These are phyloP conservation scores for Hura crepitans DNA, from an alignment of 441 rosid species.

Conservation along the genomic window DNA sequence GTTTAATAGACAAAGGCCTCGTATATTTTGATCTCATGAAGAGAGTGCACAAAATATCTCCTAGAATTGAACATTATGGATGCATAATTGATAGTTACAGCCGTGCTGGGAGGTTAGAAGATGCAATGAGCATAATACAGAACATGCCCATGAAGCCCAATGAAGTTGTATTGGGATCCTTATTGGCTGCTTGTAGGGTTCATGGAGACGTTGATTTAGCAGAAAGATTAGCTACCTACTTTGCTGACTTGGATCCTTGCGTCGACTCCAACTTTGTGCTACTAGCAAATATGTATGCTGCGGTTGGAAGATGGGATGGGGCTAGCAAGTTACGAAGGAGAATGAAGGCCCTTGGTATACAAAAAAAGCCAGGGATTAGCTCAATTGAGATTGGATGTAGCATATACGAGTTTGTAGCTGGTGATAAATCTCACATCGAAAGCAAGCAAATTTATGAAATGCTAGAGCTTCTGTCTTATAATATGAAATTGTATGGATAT, in stretches of 20 bases:
- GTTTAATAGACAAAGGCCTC: constrained; percentile 59
- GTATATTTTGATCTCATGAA: constrained; percentile 49
- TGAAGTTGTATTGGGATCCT: constrained; percentile 62
- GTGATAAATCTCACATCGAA: constrained; percentile 52
- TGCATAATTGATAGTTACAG: constrained; percentile 81
- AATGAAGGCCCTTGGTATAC: constrained; percentile 69
- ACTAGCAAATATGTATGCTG: constrained; percentile 65
- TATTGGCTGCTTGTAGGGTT: constrained; percentile 61
- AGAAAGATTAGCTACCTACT: constrained; percentile 46
- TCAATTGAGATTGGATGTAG: constrained; percentile 54
- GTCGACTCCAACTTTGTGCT: constrained; percentile 64
- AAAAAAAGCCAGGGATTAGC: constrained; percentile 66
- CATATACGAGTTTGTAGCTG: constrained; percentile 59
- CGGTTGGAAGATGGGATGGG: constrained; percentile 67
- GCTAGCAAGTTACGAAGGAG: constrained; percentile 56
- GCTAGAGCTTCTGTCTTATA: constrained; percentile 48
- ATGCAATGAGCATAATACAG: constrained; percentile 46
- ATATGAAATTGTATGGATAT: constrained; percentile 36
- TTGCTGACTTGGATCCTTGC: constrained; percentile 40
- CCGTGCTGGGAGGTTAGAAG: constrained; percentile 78
- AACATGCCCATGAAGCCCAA: constrained; percentile 74
- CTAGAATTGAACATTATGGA: constrained; percentile 74
- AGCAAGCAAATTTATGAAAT: constrained; percentile 36
- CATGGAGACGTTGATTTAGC: constrained; percentile 50
- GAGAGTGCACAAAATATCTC: constrained; percentile 40